These are phyloP conservation scores for Trichomonas tenax DNA, from an alignment of 208 protist genomes.

Conservation along the genomic window DNA sequence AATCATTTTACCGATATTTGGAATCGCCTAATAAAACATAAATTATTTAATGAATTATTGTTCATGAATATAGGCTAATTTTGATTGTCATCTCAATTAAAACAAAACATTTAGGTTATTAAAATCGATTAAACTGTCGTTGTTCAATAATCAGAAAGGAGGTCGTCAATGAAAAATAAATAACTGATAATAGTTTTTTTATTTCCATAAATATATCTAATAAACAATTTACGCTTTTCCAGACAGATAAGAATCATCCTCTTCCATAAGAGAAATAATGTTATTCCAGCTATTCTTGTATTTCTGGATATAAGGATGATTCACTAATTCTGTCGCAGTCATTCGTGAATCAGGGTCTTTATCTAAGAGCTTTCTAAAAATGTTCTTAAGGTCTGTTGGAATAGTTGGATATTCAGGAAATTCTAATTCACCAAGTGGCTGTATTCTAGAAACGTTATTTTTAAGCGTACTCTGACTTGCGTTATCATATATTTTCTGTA, in stretches of 20 bases:
- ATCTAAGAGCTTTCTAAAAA: neutral
- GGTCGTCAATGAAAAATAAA: no score
- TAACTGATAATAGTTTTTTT: no score
- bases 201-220: no score
- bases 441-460: neutral
- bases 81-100: no score
- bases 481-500: neutral
- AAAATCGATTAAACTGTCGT: no score
- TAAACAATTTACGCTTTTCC: neutral
- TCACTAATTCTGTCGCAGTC: neutral
- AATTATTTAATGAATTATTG: no score
- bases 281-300: neutral
- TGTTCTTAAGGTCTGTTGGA: neutral
- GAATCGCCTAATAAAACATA: no score
- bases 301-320: neutral
- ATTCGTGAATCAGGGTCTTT: neutral
- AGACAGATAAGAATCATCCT: neutral
- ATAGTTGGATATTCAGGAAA: neutral
- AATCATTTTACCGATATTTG: no score
- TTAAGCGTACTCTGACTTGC: neutral
- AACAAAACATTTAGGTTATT: no score
- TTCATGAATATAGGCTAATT: no score
- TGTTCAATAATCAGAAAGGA: no score
- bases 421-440: neutral
- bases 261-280: neutral